Base-by-base conservation (phyloP, 805 yeast species). In the Blastobotrys attinorum region DNA sequence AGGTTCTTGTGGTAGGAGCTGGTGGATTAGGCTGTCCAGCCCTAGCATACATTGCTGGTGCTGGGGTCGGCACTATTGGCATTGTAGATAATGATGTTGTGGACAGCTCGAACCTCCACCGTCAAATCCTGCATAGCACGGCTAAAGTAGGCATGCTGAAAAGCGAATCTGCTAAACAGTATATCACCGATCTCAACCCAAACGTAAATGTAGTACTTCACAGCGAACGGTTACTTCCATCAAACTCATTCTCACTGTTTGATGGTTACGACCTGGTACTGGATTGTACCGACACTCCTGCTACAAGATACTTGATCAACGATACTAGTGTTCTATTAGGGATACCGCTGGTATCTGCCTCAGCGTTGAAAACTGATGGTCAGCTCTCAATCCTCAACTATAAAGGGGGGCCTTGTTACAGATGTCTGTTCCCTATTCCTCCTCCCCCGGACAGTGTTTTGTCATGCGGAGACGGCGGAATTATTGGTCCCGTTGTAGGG, bases 1-100 rank as follows among this genome's bases (percentile, higher is more conserved):
- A 68, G 41, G 75, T 89, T 0, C 62, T 90, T 21, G 89, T 92
- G 0, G 72, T 92, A 5, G 98, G 99, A 1, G 97, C 97, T 0
- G 99, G 98, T 8, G 99, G 99, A 0, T 69, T 92, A 4, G 97
- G 98, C 0, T 82, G 94, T 52, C 97, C 98, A 0, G 94, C 94
- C 0, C 61, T 90, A 39, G 70, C 84, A 35, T 92, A 92, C 57
- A 63, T 92, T 2, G 79, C 81, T 0, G 96, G 94, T 0, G 83
- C 95, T 0, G 98, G 99, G 3, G 66, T 90, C 3, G 97, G 70
- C 22, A 61, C 65, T 2, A 69, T 92, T 18, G 96, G 96, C 2
- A 83, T 92, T 13, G 81, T 88, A 1, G 99, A 92, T 63, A 76
- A 79, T 55, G 99, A 92, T 61, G 59, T 61, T 0, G 97, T 92